Evolutionary conservation across 139 green algal genomes (phyloP), one percentile per base, ranked within the genome.

Genomic region (Trebouxia sp.): DNA sequence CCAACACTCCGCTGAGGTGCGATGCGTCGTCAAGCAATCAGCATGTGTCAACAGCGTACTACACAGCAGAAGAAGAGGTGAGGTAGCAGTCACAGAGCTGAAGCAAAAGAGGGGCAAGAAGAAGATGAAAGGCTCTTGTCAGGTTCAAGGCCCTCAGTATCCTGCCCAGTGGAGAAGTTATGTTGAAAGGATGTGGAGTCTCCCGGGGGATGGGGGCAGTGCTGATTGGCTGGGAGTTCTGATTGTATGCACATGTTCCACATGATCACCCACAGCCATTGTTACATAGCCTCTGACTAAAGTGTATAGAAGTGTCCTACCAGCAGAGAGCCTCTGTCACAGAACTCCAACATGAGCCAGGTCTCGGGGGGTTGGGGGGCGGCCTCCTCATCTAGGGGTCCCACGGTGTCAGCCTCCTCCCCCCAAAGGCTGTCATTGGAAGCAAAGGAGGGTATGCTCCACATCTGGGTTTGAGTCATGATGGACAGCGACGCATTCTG

Each of bases 321-420:
- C 17, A 43, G 51, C 50, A 87, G 74, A 9, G 56, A 82, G 48
- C 83, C 83, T 10, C 30, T 55, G 65, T 84, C 65, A 48, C 58
- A 79, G 74, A 80, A 82, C 83, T 87, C 78, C 62, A 80, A 56
- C 41, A 84, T 41, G 41, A 84, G 56, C 80, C 80, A 84, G 35
- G 83, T 86, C 70, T 83, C 83, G 30, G 47, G 72, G 1, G 74
- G 62, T 15, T 72, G 62, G 0, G 62, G 10, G 14, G 62, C 39
- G 9, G 37, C 69, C 12, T 8, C 55, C 14, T 72, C 62, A 45
- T 42, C 32, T 15, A 72, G 11, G 10, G 62, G 62, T 1, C 5
- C 32, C 11, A 72, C 32, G 10, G 15, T 72, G 6, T 72, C 62
- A n/a, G n/a, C n/a, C 10, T 72, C 32, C 4, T 72, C 62, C 14